These are phyloP conservation scores for Pythium aquatile DNA, from an alignment of 352 stramenopile genomes.

Conservation along the genomic window DNA sequence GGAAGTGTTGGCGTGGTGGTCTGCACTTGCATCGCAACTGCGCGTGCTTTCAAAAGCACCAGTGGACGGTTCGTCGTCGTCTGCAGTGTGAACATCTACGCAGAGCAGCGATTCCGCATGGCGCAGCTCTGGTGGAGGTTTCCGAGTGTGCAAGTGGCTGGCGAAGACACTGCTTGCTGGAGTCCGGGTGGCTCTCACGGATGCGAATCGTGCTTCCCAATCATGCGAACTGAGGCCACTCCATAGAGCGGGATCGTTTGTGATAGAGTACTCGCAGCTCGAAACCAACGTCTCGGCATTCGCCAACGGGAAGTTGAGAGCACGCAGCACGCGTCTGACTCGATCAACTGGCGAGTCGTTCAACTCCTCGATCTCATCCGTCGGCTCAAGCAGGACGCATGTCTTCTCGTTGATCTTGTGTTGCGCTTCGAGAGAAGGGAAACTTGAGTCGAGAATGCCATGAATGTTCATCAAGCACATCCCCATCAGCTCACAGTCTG, in stretches of 20 bases:
- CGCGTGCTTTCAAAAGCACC: slow-evolving; percentile 8
- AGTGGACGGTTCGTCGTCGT: slow-evolving; percentile 9
- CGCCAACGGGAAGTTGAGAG: slow-evolving; percentile 43
- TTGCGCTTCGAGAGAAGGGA: slow-evolving; percentile 31
- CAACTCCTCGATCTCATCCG: slow-evolving; percentile 5
- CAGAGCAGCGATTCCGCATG: slow-evolving; percentile 12
- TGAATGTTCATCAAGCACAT: slow-evolving; percentile 68
- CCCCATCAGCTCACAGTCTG: slow-evolving; percentile 46
- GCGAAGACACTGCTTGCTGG: not conserved
- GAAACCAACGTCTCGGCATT: slow-evolving; percentile 35
- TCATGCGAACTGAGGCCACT: slow-evolving; percentile 41
- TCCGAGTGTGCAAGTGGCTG: slow-evolving; percentile 1
- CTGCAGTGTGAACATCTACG: slow-evolving; percentile 7
- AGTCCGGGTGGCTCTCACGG: not conserved
- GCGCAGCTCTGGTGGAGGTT: not conserved
- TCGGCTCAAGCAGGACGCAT: not conserved
- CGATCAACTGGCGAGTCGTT: slow-evolving; percentile 10
- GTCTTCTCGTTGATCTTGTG: slow-evolving; percentile 16
- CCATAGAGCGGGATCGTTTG: slow-evolving; percentile 35
- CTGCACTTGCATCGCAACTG: not conserved
- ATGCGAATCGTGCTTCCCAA: slow-evolving; percentile 33
- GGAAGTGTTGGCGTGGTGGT: not conserved
- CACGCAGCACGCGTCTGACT: slow-evolving; percentile 34
- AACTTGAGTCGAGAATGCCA: slow-evolving; percentile 45
- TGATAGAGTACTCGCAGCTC: slow-evolving; percentile 22